Evolutionary conservation across 176 grass and related monocot species (phyloP), one percentile per base, ranked within the genome.

Genomic region (Poa pratensis): DNA sequence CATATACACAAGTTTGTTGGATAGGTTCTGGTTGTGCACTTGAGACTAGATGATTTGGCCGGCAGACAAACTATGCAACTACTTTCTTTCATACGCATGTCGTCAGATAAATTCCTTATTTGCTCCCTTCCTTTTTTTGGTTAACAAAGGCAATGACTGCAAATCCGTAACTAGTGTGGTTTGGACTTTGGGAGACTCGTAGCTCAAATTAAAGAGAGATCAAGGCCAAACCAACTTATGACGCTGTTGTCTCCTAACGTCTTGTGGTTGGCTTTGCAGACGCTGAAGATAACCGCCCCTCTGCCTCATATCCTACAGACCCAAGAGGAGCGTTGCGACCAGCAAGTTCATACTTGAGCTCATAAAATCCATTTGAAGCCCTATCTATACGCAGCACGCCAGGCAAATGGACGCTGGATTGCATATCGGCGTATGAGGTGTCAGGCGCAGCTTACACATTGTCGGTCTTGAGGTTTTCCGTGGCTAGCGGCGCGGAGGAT

Each of bases 281-380:
- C 58, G 75, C 16, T 97, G 80, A 92, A 89, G 79, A 76, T 97
- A 69, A 90, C 77, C 1, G 94, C 94, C 69, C 86, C 88, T 23
- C 75, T 90, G 62, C 94, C 94, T 72, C 58, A 62, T 3, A 80
- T 90, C 70, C 77, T 97, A 75, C 88, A 89, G 57, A 94, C 92
- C 46, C 66, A 34, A 64, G 53, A 86, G 78, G 94, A 97, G 68
- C 45, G 18, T 0, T 42, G 55, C 35, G 78, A 57, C 26, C 55
- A 48, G 55, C 79, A 65, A 73, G 20, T 40, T n/a, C 65, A 67
- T 58, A 13, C 30, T 71, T 81, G 78, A 89, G 50, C 51, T 17
- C 37, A 19, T 18, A 27, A 69, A 28, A 15, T 69, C 60, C 46
- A 13, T 24, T 14, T 57, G 48, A 57, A 50, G 66, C 32, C 16